These are phyloP conservation scores for Penicillium brasilianum DNA, from an alignment of 2,329 filamentous ascomycete species.

Conservation along the genomic window DNA sequence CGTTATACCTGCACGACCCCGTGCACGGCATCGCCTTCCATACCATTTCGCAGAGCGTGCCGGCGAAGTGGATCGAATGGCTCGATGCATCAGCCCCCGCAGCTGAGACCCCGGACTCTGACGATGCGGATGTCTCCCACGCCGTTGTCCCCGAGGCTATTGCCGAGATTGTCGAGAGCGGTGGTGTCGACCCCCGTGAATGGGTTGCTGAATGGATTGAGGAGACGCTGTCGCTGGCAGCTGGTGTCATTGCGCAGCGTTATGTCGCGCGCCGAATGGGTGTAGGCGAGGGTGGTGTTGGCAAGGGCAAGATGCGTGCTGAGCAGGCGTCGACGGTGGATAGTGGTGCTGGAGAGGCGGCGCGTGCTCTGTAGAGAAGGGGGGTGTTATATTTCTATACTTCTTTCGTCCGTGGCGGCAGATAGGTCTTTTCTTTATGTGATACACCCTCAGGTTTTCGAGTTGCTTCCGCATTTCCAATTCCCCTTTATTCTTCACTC, in stretches of 20 bases:
- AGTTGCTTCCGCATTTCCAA: neutral
- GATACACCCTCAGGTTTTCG: constrained; percentile 15
- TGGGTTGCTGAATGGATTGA: constrained; percentile 99
- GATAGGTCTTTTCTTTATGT: constrained; percentile 19
- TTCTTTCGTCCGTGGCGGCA: constrained; percentile 8
- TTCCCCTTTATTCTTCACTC: too few species aligned
- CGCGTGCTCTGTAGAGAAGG: constrained; percentile 54
- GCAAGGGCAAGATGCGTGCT: constrained; percentile 58
- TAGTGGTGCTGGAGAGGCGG: constrained; percentile 64
- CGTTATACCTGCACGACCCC: constrained; percentile 81
- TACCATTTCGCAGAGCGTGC: constrained; percentile 80
- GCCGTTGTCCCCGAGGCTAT: constrained; percentile 76
- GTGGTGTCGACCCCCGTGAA: constrained; percentile 86
- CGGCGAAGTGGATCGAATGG: constrained; percentile 87
- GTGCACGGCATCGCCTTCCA: constrained; percentile 89
- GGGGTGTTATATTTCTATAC: neutral
- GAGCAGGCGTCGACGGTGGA: constrained; percentile 62
- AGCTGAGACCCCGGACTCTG: constrained; percentile 45
- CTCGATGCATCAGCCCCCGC: constrained; percentile 70
- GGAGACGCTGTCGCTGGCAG: constrained; percentile 75
- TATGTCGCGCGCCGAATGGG: constrained; percentile 97
- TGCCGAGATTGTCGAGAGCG: constrained; percentile 74
- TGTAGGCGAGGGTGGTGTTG: constrained; percentile 78
- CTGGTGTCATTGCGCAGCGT: constrained; percentile 88
- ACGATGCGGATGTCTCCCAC: constrained; percentile 41